Evolutionary conservation across 1,284 basidiomycete species (phyloP), one percentile per base, ranked within the genome.

Genomic region (Trichosporon faecale): DNA sequence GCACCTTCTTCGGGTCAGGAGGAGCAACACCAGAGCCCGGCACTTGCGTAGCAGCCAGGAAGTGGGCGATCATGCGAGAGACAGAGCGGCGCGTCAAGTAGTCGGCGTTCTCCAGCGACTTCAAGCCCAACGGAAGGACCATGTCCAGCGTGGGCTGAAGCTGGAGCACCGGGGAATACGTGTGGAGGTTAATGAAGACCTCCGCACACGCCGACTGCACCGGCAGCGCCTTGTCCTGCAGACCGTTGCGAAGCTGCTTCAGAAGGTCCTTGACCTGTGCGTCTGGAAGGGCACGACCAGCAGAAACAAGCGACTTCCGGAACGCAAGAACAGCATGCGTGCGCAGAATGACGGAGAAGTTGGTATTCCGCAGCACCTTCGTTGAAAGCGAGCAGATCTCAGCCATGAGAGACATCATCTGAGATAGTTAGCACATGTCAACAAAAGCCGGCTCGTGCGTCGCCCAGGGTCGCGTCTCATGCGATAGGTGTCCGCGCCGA

Each of bases 331-430:
- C 84, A 0, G 94, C 92, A 75, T 95, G 90, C 76, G 89, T 93
- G 21, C 95, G 89, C 25, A 98, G 87, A 29, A 95, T 87, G 71
- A 94, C 88, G 14, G 89, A 88, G 91, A 85, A 87, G 46, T 91
- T 93, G 14, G 89, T 88, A 72, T 88, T 89, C 68, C 83, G 84
- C 72, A 88, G 86, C 0, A 89, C 88, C 80, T 90, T 92, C 64
- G 92, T 80, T 0, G 89, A 86, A 0, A 89, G 85, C 0, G 86
- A 84, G 21, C 88, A 85, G 44, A 95, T 91, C 79, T 98, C 95
- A 60, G 90, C 88, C 89, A 95, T 91, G 76, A 94, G 91, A 0
- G 94, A 96, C 95, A 97, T 98, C 80, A 95, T 90, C 91, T 97
- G 75, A 18, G 40, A 12, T 65, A 0, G 57, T 69, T 2, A 49